Percentiles rank a stretch among this genome's conserved stretches.
phyloP scores from a whole-genome alignment of 352 stramenopile genomes.

The Elongisporangium undulatum region DNA sequence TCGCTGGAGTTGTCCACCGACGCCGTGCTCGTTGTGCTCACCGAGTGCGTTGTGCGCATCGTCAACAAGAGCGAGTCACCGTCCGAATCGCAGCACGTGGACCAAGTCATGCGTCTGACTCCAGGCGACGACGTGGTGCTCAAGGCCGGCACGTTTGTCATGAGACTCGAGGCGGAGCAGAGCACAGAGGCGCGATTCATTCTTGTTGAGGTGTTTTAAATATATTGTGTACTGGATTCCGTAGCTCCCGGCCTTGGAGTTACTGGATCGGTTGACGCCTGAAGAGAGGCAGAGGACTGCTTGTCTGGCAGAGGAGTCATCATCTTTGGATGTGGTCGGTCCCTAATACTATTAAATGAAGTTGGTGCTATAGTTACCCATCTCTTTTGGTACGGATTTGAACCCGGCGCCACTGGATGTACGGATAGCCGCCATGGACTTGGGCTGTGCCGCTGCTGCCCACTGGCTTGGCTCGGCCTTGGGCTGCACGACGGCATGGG shows the following conservation, averaged over 20 bases:
- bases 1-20: conserved; percentile 7
- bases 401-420: conserved; percentile 7
- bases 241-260: too few relatives aligned
- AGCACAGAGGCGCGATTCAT: conserved; percentile 15
- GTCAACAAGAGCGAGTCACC: neutral
- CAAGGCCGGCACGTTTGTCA: conserved; percentile 4
- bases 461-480: conserved; percentile 16
- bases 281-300: too few relatives aligned
- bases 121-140: conserved; percentile 19
- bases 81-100: too few relatives aligned
- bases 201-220: conserved; percentile 24
- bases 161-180: conserved; percentile 12
- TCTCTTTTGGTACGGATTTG: conserved; percentile 12
- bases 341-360: conserved; percentile 30
- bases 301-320: too few relatives aligned
- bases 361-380: conserved; percentile 25
- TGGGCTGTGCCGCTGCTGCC: conserved; percentile 10
- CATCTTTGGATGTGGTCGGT: too few relatives aligned
- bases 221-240: too few relatives aligned
- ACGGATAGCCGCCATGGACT: conserved; percentile 12
- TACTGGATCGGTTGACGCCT: too few relatives aligned
- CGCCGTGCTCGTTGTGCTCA: conserved; percentile 13
- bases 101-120: too few relatives aligned
- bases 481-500: conserved; percentile 1
- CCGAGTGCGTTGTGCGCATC: conserved; percentile 7